Base-by-base conservation (phyloP, 768 basidiomycete species). In the Podaxis mareebaensis region DNA sequence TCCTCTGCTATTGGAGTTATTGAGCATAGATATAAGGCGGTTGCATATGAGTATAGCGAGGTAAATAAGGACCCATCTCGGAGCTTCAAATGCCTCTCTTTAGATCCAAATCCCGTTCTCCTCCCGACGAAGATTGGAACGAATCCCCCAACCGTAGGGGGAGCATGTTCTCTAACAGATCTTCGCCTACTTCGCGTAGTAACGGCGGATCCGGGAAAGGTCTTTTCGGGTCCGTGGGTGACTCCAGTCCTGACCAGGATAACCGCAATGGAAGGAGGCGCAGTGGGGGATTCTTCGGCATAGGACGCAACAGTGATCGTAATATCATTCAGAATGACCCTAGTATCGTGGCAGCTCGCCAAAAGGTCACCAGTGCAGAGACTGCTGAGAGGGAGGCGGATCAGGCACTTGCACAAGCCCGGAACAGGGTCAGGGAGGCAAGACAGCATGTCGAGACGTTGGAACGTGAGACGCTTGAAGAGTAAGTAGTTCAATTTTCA, bases 331-430 rank as follows among this genome's bases (percentile, higher is more conserved):
- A 67, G 15, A 66, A 67, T 42, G 85, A 87, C 65, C 81, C 84
- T 6, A 73, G 74, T 30, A 83, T 88, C 65, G 53, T 75, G 7
- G 68, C 71, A 3, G 86, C 84, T 7, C 82, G 81, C 49, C 73
- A 82, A 67, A 85, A 82, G 66, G 79, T 86, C 17, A 65, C 77
- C 0, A 76, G 80, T 36, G 85, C 85, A 0, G 81, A 85, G 68
- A 70, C 71, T 33, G 83, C 82, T 0, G 85, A 86, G 73, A 74
- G 74, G 48, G 79, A 79, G 13, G 85, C 84, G 6, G 85, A 86
- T 69, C 74, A 74, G 4, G 85, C 85, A 4, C 73, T 86, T 8
- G 66, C 69, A 24, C 72, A 78, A 39, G 85, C 85, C 0, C 69
- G 83, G 7, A 70, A 74, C 15, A 76, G 77, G 17, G 85, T 83